Evolutionary conservation across 2,329 filamentous ascomycete species (phyloP), one percentile per base, ranked within the genome.

Genomic region (Alternaria sp.): DNA sequence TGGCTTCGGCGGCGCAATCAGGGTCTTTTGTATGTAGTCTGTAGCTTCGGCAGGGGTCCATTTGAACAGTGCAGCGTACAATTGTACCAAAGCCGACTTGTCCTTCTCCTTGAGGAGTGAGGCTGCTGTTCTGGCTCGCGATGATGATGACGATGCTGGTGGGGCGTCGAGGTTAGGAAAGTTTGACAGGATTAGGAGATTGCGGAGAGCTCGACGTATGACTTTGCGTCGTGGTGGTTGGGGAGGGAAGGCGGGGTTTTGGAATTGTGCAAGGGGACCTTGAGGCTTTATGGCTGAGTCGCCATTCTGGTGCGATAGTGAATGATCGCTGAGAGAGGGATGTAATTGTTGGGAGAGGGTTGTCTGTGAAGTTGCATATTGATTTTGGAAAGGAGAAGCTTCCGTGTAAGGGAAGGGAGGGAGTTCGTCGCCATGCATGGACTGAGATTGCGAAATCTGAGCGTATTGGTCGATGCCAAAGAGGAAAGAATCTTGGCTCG

Each of bases 181-280:
- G 8, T 79, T 77, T 9, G 76, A 80, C 10, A 91, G 80, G 51
- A 86, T 84, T 5, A 88, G 79, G 9, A 88, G 80, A 52, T 85
- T 85, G 29, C 86, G 82, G 17, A 84, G 83, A 9, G 83, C 83
- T 29, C 85, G 76, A 68, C 81, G 82, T 61, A 82, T 79, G 13
- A 79, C 68, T 54, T 72, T 76, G 34, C 66, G 68, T 10, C 68
- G 67, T 1, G 67, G 69, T n/a, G 67, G 72, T 5, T 59, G 48
- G 8, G 68, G 68, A 4, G 63, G 66, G 9, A 60, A 17, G 31
- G 66, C 57, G 4, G 58, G 68, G 10, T 57, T 60, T 54, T 71
- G 72, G 39, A 68, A 67, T 39, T 68, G 66, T 8, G 68, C 51
- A 31, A 72, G 65, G 9, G 72, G 65, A 26, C 60, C 55, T 51